These are phyloP conservation scores for Trichoderma sp. DNA, from an alignment of 2,329 filamentous ascomycete genomes.

Conservation along the genomic window DNA sequence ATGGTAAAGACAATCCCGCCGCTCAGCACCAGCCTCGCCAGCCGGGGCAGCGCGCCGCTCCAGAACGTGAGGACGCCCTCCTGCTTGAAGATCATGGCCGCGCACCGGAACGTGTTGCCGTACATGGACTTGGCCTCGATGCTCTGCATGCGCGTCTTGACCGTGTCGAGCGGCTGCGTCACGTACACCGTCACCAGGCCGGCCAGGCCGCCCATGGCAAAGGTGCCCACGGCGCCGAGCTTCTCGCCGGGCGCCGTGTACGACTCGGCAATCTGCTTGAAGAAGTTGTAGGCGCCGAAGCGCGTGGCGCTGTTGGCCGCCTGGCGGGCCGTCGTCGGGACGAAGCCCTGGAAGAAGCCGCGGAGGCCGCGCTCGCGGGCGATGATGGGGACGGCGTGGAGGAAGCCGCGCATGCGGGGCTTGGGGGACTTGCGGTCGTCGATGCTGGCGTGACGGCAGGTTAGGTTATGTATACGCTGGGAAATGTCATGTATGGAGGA, in stretches of 20 bases:
- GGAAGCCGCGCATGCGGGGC: constrained; percentile 86
- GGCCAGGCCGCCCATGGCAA: constrained; percentile 85
- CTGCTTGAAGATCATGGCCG: constrained; percentile 78
- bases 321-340: constrained; percentile 91
- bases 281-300: constrained; percentile 86
- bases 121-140: constrained; percentile 81
- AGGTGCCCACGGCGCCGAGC: constrained; percentile 82
- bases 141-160: constrained; percentile 98
- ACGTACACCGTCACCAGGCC: constrained; percentile 88
- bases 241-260: constrained; percentile 96
- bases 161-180: constrained; percentile 78
- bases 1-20: constrained; percentile 98
- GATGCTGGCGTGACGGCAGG: constrained; percentile 60
- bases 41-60: constrained; percentile 85
- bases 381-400: constrained; percentile 87
- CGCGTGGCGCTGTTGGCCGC: constrained; percentile 91
- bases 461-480: neutral
- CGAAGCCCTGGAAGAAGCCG: constrained; percentile 96
- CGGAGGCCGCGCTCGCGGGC: constrained; percentile 82
- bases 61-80: constrained; percentile 91
- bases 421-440: constrained; percentile 88
- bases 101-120: constrained; percentile 85
- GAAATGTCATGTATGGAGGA: neutral
- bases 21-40: constrained; percentile 84
- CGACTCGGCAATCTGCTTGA: constrained; percentile 87